Evolutionary conservation across 1,139 yeast genomes (phyloP).

Genomic region (Yamadazyma diddensiae): DNA sequence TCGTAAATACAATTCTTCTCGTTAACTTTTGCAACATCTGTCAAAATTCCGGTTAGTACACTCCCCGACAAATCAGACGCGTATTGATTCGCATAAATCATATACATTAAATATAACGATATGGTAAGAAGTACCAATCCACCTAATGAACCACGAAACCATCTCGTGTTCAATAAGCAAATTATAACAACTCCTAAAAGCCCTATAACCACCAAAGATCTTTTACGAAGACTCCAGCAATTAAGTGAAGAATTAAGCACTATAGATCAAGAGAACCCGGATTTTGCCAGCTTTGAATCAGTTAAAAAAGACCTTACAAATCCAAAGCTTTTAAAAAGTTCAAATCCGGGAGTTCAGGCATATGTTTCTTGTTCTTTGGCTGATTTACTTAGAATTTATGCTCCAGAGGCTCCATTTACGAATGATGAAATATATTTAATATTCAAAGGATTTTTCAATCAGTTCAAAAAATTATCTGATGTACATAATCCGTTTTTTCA

Average conservation of each 20-base stretch:
- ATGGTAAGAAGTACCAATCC: neutral
- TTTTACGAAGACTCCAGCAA: constrained; percentile 38
- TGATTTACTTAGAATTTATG: constrained; percentile 73
- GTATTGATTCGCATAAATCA: neutral
- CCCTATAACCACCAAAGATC: constrained; percentile 59
- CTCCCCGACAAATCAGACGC: neutral
- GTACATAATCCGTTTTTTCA: constrained; percentile 62
- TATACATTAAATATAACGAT: neutral
- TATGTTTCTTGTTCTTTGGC: constrained; percentile 71
- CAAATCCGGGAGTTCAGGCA: constrained; percentile 70
- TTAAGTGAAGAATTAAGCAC: constrained; percentile 62
- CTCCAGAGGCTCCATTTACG: constrained; percentile 90
- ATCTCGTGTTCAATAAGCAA: constrained; percentile 33
- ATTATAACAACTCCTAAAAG: constrained; percentile 54
- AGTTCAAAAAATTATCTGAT: constrained; percentile 57
- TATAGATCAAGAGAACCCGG: constrained; percentile 59
- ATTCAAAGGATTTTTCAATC: constrained; percentile 62
- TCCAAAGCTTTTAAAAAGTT: constrained; percentile 56
- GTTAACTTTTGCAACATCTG: no score
- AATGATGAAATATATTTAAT: constrained; percentile 57
- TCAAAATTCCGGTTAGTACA: no score
- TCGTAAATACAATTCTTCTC: no score
- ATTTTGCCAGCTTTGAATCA: constrained; percentile 39
- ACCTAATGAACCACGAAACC: neutral
- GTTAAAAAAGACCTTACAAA: constrained; percentile 55